A percentile compares a stretch with the other conserved stretches of the same genome.
These are phyloP conservation scores for Pyrus hybrid DNA, from an alignment of 331 rosid species.

Conservation along the genomic window DNA sequence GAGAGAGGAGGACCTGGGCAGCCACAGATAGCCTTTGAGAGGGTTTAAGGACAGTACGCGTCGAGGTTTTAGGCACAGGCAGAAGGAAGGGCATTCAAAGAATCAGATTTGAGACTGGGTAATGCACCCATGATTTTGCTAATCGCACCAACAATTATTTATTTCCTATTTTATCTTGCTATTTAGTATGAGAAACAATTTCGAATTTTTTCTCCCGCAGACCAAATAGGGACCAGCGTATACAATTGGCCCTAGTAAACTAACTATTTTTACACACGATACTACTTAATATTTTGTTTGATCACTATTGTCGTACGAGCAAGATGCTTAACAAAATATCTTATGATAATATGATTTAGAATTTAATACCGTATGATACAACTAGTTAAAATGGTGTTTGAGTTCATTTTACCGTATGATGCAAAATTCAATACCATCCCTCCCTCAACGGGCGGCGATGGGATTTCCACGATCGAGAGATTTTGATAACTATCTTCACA, in stretches of 20 bases:
- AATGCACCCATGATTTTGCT: too few species aligned
- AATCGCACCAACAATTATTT: too few species aligned
- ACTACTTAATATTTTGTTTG: rapidly evolving
- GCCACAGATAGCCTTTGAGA: neutral
- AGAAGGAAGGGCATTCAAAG: neutral
- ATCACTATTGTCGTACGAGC: neutral
- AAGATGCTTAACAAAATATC: too few species aligned
- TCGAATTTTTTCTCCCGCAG: neutral
- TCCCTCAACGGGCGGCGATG: neutral
- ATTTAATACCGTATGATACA: too few species aligned
- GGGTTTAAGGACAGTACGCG: neutral
- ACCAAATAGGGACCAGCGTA: neutral
- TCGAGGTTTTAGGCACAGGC: neutral
- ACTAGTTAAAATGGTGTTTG: neutral
- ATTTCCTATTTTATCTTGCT: too few species aligned
- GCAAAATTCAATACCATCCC: neutral
- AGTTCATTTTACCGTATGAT: too few species aligned
- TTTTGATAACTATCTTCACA: neutral
- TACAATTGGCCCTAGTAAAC: neutral
- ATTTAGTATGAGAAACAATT: too few species aligned
- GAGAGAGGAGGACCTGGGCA: neutral
- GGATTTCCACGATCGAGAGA: neutral
- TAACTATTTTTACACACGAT: too few species aligned
- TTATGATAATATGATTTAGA: too few species aligned
- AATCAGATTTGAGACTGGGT: too few species aligned